Conservation (phyloP, 2,329 filamentous ascomycete genomes). For the Aaosphaeria pasadenensis region DNA sequence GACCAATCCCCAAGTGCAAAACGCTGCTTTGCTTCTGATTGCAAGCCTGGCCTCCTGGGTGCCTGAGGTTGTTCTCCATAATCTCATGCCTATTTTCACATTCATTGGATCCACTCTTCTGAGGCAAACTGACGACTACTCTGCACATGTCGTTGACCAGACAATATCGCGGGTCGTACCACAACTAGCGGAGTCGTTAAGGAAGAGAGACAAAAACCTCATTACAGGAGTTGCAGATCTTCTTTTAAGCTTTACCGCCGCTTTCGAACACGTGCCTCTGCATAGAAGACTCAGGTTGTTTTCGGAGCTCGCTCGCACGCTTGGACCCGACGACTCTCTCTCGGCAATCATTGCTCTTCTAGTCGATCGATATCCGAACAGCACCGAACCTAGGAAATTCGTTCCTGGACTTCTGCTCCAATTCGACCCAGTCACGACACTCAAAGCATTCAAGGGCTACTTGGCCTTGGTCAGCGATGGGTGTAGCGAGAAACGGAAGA, state of each 20-base stretch:
- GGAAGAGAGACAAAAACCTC: conserved; percentile 71
- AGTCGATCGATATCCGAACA: conserved; percentile 81
- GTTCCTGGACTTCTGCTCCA: conserved; percentile 69
- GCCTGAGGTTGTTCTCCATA: conserved; percentile 89
- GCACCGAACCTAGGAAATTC: conserved; percentile 71
- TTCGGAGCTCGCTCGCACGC: conserved; percentile 76
- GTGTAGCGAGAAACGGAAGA: conserved; percentile 68
- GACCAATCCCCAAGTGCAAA: conserved; percentile 89
- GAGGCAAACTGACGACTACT: conserved; percentile 93
- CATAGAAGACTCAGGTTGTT: conserved; percentile 83
- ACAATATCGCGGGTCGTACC: conserved; percentile 94
- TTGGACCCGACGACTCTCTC: conserved; percentile 82
- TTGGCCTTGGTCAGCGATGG: conserved; percentile 73
- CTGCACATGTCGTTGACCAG: conserved; percentile 89
- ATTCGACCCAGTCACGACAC: conserved; percentile 72
- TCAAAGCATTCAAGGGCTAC: conserved; percentile 73
- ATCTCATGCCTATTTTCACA: conserved; percentile 98
- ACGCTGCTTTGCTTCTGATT: conserved; percentile 82
- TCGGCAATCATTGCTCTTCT: conserved; percentile 87
- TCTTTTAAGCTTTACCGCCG: conserved; percentile 91
- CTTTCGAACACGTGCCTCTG: conserved; percentile 91
- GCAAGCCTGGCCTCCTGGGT: conserved; percentile 82
- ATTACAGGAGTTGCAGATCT: conserved; percentile 83
- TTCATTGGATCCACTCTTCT: conserved; percentile 94
- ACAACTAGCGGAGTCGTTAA: conserved; percentile 80